A percentile compares a stretch with the other conserved stretches of the same genome.
Evolutionary conservation across 176 grass and related monocot species (phyloP).

Genomic region (Carex kokanica): DNA sequence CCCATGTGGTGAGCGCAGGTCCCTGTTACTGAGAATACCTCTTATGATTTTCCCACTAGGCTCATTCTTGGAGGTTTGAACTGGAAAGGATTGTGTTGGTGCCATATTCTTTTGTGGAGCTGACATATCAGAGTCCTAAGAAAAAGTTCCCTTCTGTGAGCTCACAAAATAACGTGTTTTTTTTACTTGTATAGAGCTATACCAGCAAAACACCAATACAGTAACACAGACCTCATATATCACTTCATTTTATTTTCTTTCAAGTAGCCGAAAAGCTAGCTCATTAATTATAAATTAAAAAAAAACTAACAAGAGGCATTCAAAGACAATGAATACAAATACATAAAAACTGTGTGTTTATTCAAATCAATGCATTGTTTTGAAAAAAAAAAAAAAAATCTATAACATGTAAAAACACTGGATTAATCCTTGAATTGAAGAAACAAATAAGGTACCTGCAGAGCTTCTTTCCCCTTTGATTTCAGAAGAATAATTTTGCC

Average conservation of each 20-base stretch:
- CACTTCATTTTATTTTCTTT: not conserved
- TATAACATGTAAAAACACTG: not conserved
- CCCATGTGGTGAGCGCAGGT: constrained; percentile 46
- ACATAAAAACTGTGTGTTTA: not conserved
- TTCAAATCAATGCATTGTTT: not conserved
- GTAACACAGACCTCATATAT: constrained; percentile 15
- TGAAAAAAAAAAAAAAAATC: not conserved
- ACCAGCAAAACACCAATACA: not conserved
- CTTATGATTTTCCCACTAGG: constrained; percentile 62
- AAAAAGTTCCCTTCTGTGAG: constrained; percentile 10
- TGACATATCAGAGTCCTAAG: constrained; percentile 50
- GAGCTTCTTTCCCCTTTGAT: constrained; percentile 64
- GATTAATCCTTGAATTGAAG: not conserved
- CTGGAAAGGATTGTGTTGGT: constrained; percentile 34
- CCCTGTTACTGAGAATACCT: constrained; percentile 76
- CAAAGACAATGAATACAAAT: not conserved
- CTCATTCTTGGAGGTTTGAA: constrained; percentile 54
- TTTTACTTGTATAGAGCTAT: not conserved
- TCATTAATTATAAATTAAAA: not conserved
- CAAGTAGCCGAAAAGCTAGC: not conserved
- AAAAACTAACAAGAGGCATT: constrained; percentile 14
- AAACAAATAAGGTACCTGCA: constrained; percentile 46
- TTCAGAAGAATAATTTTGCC: constrained; percentile 83
- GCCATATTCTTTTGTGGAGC: constrained; percentile 37
- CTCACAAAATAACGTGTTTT: not conserved